Evolutionary conservation across 139 green algal species (phyloP).

Genomic region (Haematococcus sp.): DNA sequence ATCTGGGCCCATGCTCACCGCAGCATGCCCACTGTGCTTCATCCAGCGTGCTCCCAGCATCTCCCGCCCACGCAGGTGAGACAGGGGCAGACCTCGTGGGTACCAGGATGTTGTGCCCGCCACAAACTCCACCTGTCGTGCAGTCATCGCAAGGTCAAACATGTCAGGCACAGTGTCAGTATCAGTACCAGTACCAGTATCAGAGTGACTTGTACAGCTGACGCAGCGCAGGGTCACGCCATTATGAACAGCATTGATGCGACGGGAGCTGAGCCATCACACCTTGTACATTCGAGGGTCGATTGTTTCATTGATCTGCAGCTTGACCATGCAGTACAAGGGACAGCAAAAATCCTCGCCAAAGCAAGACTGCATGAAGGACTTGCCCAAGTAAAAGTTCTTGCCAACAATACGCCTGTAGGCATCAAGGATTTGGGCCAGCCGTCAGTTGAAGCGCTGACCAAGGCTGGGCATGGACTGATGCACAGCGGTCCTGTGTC

Average conservation of each 20-base stretch:
- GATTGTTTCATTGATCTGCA: background rate
- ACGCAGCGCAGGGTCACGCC: background rate
- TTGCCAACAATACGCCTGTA: conserved; percentile 1
- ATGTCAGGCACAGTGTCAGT: background rate
- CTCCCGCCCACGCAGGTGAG: conserved; percentile 1
- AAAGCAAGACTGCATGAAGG: background rate
- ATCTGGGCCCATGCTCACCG: too few species aligned
- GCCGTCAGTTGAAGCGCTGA: too few species aligned
- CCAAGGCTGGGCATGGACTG: too few species aligned
- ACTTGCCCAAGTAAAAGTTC: conserved; percentile 7
- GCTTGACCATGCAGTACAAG: background rate
- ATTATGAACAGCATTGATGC: too few species aligned
- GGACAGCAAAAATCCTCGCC: conserved; percentile 2
- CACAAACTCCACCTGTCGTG: conserved; percentile 6
- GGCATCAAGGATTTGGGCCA: too few species aligned
- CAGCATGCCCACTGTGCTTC: too few species aligned
- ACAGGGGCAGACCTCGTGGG: conserved; percentile 7
- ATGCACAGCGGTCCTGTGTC: too few species aligned
- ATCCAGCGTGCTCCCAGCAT: conserved; percentile 2
- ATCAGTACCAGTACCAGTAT: background rate
- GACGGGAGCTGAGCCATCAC: background rate
- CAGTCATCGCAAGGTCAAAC: background rate
- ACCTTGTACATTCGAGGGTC: background rate
- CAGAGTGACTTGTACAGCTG: background rate
- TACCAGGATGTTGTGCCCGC: conserved; percentile 9